phyloP scores from a whole-genome alignment of 1,284 basidiomycete species.

The Schizopora paradoxa region DNA sequence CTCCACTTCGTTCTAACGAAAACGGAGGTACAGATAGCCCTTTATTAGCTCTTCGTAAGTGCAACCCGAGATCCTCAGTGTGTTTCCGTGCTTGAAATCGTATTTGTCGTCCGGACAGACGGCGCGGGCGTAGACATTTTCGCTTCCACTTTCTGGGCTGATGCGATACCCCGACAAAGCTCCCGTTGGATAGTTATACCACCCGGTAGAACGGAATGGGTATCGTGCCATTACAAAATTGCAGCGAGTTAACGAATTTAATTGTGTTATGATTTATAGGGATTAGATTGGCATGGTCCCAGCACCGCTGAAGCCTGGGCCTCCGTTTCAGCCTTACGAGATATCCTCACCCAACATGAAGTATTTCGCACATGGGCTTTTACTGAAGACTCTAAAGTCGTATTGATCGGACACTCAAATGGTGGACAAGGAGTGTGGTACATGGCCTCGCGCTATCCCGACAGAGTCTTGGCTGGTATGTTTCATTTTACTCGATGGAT shows the following conservation, averaged over 20 bases:
- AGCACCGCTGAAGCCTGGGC: constrained; percentile 60
- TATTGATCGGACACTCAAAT: constrained; percentile 86
- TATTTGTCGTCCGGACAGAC: constrained; percentile 38
- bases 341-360: constrained; percentile 34
- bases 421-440: constrained; percentile 91
- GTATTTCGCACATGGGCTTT: constrained; percentile 42
- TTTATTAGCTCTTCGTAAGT: constrained; percentile 62
- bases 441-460: constrained; percentile 69
- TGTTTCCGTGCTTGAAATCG: constrained; percentile 1
- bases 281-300: constrained; percentile 82
- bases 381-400: constrained; percentile 36
- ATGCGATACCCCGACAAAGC: constrained; percentile 51
- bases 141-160: constrained; percentile 47
- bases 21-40: constrained; percentile 17
- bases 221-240: constrained; percentile 24
- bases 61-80: neutral
- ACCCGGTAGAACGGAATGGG: constrained; percentile 72
- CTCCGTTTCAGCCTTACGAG: constrained; percentile 46
- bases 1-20: constrained; percentile 37
- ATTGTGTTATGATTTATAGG: constrained; percentile 37
- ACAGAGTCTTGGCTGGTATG: constrained; percentile 63
- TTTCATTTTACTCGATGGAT: neutral
- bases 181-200: constrained; percentile 70
- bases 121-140: constrained; percentile 76
- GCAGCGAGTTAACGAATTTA: neutral